These are phyloP conservation scores for Aspergillus diversus DNA, from an alignment of 495 filamentous ascomycete species.

Conservation along the genomic window DNA sequence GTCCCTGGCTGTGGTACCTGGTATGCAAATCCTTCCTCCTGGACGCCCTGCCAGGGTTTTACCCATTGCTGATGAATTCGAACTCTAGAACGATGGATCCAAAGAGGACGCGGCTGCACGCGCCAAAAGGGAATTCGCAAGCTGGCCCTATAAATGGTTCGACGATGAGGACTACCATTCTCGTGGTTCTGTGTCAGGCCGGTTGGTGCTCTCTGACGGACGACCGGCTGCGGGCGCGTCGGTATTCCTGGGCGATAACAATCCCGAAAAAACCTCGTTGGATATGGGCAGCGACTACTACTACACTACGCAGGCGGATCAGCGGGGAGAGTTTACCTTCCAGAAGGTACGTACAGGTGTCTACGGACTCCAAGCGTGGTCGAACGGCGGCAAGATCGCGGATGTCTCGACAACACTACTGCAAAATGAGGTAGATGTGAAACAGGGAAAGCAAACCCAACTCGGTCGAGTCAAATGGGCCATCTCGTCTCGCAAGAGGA, in stretches of 20 bases:
- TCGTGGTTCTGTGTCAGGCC: constrained; percentile 38
- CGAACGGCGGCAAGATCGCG: constrained; percentile 24
- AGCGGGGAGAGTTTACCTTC: constrained; percentile 36
- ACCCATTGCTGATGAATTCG: not conserved
- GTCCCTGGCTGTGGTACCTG: constrained; percentile 48
- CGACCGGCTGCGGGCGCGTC: constrained; percentile 41
- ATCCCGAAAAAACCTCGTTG: constrained; percentile 33
- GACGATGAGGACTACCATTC: constrained; percentile 36
- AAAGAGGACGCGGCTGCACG: constrained; percentile 33
- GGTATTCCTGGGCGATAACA: constrained; percentile 45
- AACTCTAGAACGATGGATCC: constrained; percentile 38
- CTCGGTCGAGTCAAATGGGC: constrained; percentile 33
- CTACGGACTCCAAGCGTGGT: constrained; percentile 46
- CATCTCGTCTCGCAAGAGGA: constrained; percentile 25
- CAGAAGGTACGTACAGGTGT: constrained; percentile 35
- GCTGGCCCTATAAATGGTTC: constrained; percentile 47
- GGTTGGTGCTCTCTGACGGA: constrained; percentile 39
- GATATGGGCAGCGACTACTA: constrained; percentile 44
- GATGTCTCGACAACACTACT: constrained; percentile 40
- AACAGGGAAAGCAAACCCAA: constrained; percentile 26
- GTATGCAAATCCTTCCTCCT: constrained; percentile 22
- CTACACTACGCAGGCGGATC: constrained; percentile 41
- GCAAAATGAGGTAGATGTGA: constrained; percentile 35
- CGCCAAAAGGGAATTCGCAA: constrained; percentile 29
- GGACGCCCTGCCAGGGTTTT: not conserved